Conservation (phyloP, 2,329 filamentous ascomycete genomes). For the Ophiostoma sp. region DNA sequence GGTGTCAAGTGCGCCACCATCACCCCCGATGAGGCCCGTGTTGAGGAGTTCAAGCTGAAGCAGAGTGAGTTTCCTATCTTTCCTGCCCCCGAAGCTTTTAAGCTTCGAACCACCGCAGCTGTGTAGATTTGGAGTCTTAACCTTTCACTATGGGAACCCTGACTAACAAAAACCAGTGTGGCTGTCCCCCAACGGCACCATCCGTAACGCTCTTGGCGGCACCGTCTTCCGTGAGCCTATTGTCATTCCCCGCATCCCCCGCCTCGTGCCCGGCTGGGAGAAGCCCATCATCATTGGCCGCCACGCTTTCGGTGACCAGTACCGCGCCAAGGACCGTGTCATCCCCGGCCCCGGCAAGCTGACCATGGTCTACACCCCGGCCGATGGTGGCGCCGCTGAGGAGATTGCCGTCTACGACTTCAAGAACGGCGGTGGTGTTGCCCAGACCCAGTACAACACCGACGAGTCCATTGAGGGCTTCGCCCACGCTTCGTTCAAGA, state of each 20-base stretch:
- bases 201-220: slow-evolving; percentile 74
- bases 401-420: slow-evolving; percentile 90
- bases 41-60: slow-evolving; percentile 98
- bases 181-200: slow-evolving; percentile 94
- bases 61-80: slow-evolving; percentile 66
- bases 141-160: background rate
- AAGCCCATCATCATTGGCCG: slow-evolving; percentile 99
- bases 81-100: background rate
- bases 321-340: slow-evolving; percentile 91
- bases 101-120: background rate
- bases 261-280: slow-evolving; percentile 95
- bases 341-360: slow-evolving; percentile 82
- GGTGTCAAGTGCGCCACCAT: slow-evolving; percentile 99
- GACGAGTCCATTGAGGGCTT: slow-evolving; percentile 93
- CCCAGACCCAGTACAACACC: slow-evolving; percentile 98
- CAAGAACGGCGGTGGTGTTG: slow-evolving; percentile 79
- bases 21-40: slow-evolving; percentile 93
- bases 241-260: slow-evolving; percentile 88
- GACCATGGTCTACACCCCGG: slow-evolving; percentile 90
- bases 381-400: slow-evolving; percentile 74
- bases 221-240: slow-evolving; percentile 99
- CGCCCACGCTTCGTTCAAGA: slow-evolving; percentile 94
- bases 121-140: background rate
- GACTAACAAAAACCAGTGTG: slow-evolving; percentile 65
- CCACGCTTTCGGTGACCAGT: slow-evolving; percentile 98